A percentile compares a stretch with the other conserved stretches of the same genome.
Evolutionary conservation across 176 grass and related monocot species (phyloP).

Genomic region (Tillandsia leiboldiana): DNA sequence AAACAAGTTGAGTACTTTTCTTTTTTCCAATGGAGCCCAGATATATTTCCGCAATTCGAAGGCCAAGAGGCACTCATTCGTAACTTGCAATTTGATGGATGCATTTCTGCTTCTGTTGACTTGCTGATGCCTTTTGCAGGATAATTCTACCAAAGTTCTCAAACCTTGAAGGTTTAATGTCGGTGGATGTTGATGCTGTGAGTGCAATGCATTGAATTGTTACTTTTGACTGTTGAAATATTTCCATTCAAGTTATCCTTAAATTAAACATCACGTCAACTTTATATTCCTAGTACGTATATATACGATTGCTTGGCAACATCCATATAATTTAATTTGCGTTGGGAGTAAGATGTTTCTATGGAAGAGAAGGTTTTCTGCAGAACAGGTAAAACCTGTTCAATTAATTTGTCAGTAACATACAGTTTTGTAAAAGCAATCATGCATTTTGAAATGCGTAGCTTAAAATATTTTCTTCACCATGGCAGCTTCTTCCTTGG

Average conservation of each 20-base stretch:
- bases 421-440: too few species aligned
- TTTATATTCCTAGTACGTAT: not conserved
- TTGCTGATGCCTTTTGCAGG: constrained; percentile 25
- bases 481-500: too few species aligned
- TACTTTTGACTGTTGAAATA: not conserved
- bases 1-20: constrained; percentile 50
- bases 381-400: not conserved
- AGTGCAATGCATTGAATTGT: constrained; percentile 20
- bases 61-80: not conserved
- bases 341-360: not conserved
- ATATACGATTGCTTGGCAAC: not conserved
- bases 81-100: not conserved
- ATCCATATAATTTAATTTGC: not conserved
- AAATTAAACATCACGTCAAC: not conserved
- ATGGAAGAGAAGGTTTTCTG: not conserved
- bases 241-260: not conserved
- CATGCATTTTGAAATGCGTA: too few species aligned
- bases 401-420: too few species aligned
- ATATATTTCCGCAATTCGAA: not conserved
- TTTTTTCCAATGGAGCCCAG: not conserved
- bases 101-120: not conserved
- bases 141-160: constrained; percentile 26
- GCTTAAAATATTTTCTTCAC: too few species aligned
- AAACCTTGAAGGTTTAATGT: constrained; percentile 60
- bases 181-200: constrained; percentile 26